These are phyloP conservation scores for Lizanozyma gosingica DNA, from an alignment of 1,139 yeast species.

Conservation along the genomic window DNA sequence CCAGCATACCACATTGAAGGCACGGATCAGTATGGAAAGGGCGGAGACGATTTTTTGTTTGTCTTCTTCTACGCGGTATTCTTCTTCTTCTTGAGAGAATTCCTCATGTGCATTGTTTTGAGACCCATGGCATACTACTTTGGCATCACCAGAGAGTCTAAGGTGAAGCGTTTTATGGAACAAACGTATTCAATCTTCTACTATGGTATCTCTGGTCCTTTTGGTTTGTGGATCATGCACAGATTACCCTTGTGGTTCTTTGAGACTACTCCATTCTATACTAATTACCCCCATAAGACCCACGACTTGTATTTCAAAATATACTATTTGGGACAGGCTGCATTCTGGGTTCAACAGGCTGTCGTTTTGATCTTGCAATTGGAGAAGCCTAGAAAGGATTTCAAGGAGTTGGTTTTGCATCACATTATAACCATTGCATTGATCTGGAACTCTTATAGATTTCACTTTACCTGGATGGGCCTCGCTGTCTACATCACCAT, in stretches of 20 bases:
- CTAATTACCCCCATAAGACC: slow-evolving; percentile 71
- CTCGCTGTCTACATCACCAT: slow-evolving; percentile 82
- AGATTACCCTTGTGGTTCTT: slow-evolving; percentile 82
- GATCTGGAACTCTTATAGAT: slow-evolving; percentile 83
- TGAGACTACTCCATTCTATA: slow-evolving; percentile 73
- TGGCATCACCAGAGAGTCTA: slow-evolving; percentile 51
- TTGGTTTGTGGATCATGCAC: slow-evolving; percentile 85
- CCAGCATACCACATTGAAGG: slow-evolving; percentile 60
- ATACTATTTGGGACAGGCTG: slow-evolving; percentile 86
- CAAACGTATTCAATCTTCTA: slow-evolving; percentile 82
- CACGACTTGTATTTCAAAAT: slow-evolving; percentile 66
- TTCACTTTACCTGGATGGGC: slow-evolving; percentile 97
- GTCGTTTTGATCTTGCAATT: slow-evolving; percentile 72
- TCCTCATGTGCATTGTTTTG: slow-evolving; percentile 74
- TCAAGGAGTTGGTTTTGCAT: slow-evolving; percentile 82
- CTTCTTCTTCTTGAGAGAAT: slow-evolving; percentile 87
- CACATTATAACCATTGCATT: slow-evolving; percentile 87
- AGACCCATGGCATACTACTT: slow-evolving; percentile 55
- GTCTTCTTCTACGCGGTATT: slow-evolving; percentile 74
- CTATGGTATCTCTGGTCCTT: slow-evolving; percentile 73
- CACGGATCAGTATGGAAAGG: slow-evolving; percentile 71
- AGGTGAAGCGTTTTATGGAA: slow-evolving; percentile 79
- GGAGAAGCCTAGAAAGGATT: slow-evolving; percentile 94
- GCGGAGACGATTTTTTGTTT: slow-evolving; percentile 72
- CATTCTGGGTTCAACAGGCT: slow-evolving; percentile 96